These are phyloP conservation scores for Pascua sp. DNA, from an alignment of 1,284 basidiomycete species.

Conservation along the genomic window DNA sequence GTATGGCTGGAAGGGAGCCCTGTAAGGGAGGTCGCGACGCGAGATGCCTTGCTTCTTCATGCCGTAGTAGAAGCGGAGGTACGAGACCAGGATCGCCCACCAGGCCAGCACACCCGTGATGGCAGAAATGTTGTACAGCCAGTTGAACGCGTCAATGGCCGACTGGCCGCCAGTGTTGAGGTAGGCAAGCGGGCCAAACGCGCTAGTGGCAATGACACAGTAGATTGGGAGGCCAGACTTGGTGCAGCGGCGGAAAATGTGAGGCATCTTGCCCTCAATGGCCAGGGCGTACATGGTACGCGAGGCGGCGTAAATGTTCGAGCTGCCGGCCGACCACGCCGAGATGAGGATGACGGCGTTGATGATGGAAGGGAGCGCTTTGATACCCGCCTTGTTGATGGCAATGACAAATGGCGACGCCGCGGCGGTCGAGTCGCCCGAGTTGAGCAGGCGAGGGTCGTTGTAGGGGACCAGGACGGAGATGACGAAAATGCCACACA, in stretches of 20 bases:
- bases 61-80: slow-evolving; percentile 68
- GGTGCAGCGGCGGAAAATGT: slow-evolving; percentile 53
- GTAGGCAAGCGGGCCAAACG: slow-evolving; percentile 57
- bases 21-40: slow-evolving; percentile 58
- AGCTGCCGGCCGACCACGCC: slow-evolving; percentile 81
- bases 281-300: slow-evolving; percentile 79
- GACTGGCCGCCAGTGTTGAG: slow-evolving; percentile 49
- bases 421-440: slow-evolving; percentile 43
- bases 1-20: slow-evolving; percentile 33
- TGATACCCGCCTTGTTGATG: slow-evolving; percentile 70
- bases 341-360: slow-evolving; percentile 61
- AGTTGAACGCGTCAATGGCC: slow-evolving; percentile 51
- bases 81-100: slow-evolving; percentile 67
- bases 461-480: slow-evolving; percentile 75
- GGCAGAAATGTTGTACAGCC: slow-evolving; percentile 65
- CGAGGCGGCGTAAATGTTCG: slow-evolving; percentile 72
- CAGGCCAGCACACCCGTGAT: slow-evolving; percentile 68
- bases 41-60: slow-evolving; percentile 59
- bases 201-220: slow-evolving; percentile 56
- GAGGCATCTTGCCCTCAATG: slow-evolving; percentile 65
- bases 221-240: slow-evolving; percentile 67
- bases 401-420: slow-evolving; percentile 78
- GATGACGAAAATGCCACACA: slow-evolving; percentile 47
- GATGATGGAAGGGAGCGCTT: slow-evolving; percentile 56
- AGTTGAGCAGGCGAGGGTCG: slow-evolving; percentile 58